Conservation (phyloP, 371 early-diverging fungal species). For the Coemansia sp. region DNA sequence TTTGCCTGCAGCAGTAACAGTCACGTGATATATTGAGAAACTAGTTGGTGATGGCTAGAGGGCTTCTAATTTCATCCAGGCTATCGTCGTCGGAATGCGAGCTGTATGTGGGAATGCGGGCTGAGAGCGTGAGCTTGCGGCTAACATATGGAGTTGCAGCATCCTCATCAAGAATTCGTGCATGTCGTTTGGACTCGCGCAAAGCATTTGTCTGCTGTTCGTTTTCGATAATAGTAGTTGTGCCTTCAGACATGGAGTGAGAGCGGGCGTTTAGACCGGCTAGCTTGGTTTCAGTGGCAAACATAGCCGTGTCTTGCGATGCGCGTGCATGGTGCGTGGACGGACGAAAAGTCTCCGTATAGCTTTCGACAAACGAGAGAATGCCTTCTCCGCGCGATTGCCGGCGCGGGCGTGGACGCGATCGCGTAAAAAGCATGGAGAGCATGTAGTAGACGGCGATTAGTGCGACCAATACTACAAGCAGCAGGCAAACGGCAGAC, state of each 20-base stretch:
- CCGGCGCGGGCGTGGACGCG: neutral
- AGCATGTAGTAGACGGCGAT: constrained; percentile 27
- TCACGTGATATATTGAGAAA: too few species aligned
- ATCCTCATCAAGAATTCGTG: constrained; percentile 23
- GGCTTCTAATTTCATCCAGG: neutral
- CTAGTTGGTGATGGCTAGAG: neutral
- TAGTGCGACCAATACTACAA: constrained; percentile 14
- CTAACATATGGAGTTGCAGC: constrained; percentile 11
- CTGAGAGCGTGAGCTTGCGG: constrained; percentile 33
- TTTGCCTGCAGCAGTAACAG: too few species aligned
- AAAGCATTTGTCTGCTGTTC: constrained; percentile 1
- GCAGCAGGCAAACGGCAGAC: constrained; percentile 17
- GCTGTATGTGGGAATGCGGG: constrained; percentile 18
- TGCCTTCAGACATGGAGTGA: neutral
- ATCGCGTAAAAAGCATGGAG: constrained; percentile 3
- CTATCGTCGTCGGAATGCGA: constrained; percentile 8
- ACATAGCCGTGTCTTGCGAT: constrained; percentile 19
- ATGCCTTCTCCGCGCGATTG: constrained; percentile 10
- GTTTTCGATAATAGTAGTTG: neutral
- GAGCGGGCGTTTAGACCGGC: too few species aligned
- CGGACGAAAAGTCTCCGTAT: constrained; percentile 25
- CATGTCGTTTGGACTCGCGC: constrained; percentile 22
- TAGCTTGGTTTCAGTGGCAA: constrained; percentile 12
- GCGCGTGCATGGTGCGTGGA: neutral
- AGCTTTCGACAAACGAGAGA: constrained; percentile 27